Conservation (phyloP, 2,329 filamentous ascomycete species). For the Rutstroemia sp. region DNA sequence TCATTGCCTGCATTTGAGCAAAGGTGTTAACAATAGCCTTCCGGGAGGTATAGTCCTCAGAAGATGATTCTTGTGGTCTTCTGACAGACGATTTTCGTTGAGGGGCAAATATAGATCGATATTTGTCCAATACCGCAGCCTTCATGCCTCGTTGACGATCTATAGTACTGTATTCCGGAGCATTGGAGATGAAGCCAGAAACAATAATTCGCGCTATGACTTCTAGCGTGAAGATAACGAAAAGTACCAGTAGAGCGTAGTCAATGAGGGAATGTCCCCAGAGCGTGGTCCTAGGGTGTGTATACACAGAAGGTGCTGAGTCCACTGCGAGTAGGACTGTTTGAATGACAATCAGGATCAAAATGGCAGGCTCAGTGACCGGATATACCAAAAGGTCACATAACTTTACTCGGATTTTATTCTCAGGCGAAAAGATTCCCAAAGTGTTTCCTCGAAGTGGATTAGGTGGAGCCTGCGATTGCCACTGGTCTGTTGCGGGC, state of each 20-base stretch:
- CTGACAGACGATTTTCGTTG: constrained; percentile 48
- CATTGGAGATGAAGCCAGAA: constrained; percentile 87
- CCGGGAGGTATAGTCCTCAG: constrained; percentile 14
- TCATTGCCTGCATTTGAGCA: constrained; percentile 49
- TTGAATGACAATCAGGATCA: constrained; percentile 82
- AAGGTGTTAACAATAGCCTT: constrained; percentile 26
- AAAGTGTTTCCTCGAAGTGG: constrained; percentile 81
- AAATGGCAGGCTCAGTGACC: constrained; percentile 76
- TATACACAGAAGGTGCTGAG: constrained; percentile 63
- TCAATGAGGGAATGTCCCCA: constrained; percentile 51
- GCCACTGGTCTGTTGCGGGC: constrained; percentile 11
- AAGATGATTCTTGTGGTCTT: constrained; percentile 16
- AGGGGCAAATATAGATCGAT: constrained; percentile 72
- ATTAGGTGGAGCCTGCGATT: constrained; percentile 47
- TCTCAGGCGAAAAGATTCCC: constrained; percentile 76
- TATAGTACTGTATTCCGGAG: constrained; percentile 84
- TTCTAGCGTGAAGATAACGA: constrained; percentile 85
- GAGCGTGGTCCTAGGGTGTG: constrained; percentile 45
- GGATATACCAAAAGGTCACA: constrained; percentile 84
- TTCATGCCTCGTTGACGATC: constrained; percentile 69
- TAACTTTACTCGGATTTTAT: constrained; percentile 62
- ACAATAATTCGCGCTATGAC: constrained; percentile 78
- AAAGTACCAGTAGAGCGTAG: constrained; percentile 65
- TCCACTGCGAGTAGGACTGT: constrained; percentile 83
- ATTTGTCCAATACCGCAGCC: constrained; percentile 68